Evolutionary conservation across 1,139 yeast genomes (phyloP).

Genomic region (Taiozyma sp.): DNA sequence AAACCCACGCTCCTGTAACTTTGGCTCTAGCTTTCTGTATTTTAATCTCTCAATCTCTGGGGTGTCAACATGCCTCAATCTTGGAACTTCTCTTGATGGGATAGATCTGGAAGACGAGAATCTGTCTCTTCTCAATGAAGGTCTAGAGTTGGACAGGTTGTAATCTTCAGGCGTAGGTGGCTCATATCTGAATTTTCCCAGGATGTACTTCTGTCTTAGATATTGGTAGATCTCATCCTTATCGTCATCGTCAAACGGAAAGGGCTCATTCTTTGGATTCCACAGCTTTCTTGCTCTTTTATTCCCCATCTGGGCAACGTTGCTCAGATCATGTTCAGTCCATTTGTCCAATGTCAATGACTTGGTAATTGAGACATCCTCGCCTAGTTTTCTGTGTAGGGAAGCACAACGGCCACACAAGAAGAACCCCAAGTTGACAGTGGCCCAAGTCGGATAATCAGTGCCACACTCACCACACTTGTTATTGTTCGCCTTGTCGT

Average conservation of each 20-base stretch:
- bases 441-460: constrained; percentile 55
- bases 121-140: constrained; percentile 3
- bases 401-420: constrained; percentile 80
- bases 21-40: constrained; percentile 25
- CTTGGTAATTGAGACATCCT: constrained; percentile 64
- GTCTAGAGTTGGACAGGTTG: constrained; percentile 9
- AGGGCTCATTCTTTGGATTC: constrained; percentile 58
- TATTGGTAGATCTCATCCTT: constrained; percentile 43
- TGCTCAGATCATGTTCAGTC: constrained; percentile 52
- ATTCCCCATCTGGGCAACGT: constrained; percentile 48
- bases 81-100: constrained; percentile 18
- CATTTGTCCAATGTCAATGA: constrained; percentile 82
- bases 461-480: constrained; percentile 73
- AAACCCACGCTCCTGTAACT: constrained; percentile 24
- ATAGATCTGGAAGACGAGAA: constrained; percentile 7
- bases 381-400: constrained; percentile 67
- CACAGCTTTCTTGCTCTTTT: constrained; percentile 53
- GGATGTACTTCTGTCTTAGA: constrained; percentile 47
- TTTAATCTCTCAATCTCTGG: constrained; percentile 25
- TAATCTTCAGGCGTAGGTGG: constrained; percentile 15
- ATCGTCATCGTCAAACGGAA: constrained; percentile 68
- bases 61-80: constrained; percentile 25
- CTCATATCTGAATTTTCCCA: constrained; percentile 43
- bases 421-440: constrained; percentile 52
- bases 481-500: constrained; percentile 41